A percentile compares a stretch with the other conserved stretches of the same genome.
Evolutionary conservation across 164 flowering plant species (phyloP).

Genomic region (Akebia trifoliata): DNA sequence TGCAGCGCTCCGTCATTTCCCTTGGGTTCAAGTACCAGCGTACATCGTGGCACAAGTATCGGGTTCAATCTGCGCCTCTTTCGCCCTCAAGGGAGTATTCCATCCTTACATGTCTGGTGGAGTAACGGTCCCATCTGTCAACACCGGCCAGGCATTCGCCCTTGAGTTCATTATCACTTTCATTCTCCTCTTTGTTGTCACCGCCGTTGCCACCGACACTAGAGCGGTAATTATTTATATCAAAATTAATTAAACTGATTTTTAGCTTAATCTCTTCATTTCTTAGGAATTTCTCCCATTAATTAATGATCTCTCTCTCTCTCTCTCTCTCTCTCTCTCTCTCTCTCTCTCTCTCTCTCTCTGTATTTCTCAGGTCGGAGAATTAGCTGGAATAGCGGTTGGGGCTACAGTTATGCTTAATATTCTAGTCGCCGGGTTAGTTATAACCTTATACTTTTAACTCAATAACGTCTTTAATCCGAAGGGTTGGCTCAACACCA

Average conservation of each 20-base stretch:
- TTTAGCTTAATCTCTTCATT: too few relatives aligned
- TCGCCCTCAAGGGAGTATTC: constrained; percentile 69
- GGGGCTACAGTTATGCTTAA: constrained; percentile 90
- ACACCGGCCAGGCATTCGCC: constrained; percentile 61
- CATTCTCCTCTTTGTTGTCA: constrained; percentile 77
- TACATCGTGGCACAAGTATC: constrained; percentile 74
- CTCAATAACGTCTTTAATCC: not conserved
- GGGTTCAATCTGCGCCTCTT: constrained; percentile 71
- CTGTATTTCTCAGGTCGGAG: constrained; percentile 90
- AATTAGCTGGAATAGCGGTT: constrained; percentile 88
- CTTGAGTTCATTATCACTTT: constrained; percentile 78
- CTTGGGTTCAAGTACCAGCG: constrained; percentile 83
- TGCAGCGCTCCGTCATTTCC: constrained; percentile 75
- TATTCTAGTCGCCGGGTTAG: constrained; percentile 86
- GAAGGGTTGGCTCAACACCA: not conserved
- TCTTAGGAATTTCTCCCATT: too few relatives aligned
- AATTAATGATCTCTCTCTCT: too few relatives aligned
- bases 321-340: too few relatives aligned
- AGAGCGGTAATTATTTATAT: constrained; percentile 50
- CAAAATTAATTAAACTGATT: too few relatives aligned
- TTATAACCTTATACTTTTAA: not conserved
- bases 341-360: too few relatives aligned
- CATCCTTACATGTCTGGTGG: constrained; percentile 81
- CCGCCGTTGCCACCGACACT: constrained; percentile 87
- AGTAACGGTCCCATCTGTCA: constrained; percentile 66